phyloP scores from a whole-genome alignment of 1,284 basidiomycete genomes.

The Sporisorium iseilematis-ciliati region DNA sequence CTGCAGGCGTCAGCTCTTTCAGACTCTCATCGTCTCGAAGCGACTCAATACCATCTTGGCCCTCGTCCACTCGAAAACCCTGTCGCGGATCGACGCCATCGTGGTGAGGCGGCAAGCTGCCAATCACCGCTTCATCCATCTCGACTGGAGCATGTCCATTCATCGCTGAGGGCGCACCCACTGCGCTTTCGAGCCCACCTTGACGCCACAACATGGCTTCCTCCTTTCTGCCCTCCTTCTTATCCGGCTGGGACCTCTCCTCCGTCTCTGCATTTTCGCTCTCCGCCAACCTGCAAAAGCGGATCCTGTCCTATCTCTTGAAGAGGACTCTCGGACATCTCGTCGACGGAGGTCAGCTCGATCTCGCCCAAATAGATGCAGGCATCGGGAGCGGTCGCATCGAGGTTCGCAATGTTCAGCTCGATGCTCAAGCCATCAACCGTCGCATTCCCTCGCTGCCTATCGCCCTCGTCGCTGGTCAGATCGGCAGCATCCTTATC shows the following conservation, averaged over 20 bases:
- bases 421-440: constrained; percentile 74
- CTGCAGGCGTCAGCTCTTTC: neutral
- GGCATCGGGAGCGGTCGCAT: constrained; percentile 90
- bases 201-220: constrained; percentile 29
- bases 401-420: constrained; percentile 84
- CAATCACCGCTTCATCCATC: constrained; percentile 5
- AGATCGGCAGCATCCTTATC: constrained; percentile 52
- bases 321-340: constrained; percentile 86
- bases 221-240: constrained; percentile 45
- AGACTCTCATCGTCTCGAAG: neutral
- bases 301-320: constrained; percentile 89
- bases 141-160: constrained; percentile 17
- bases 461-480: constrained; percentile 78
- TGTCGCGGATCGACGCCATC: neutral
- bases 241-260: constrained; percentile 48
- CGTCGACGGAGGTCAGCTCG: constrained; percentile 86
- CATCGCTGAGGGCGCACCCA: constrained; percentile 21
- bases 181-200: neutral
- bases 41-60: too few relatives aligned
- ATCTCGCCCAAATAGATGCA: constrained; percentile 87
- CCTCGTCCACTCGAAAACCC: too few relatives aligned
- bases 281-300: constrained; percentile 84
- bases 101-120: constrained; percentile 19
- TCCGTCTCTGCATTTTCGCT: constrained; percentile 69
- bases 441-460: constrained; percentile 72